These are phyloP conservation scores for Xylaria polymorpha DNA, from an alignment of 2,329 filamentous ascomycete genomes.

Conservation along the genomic window DNA sequence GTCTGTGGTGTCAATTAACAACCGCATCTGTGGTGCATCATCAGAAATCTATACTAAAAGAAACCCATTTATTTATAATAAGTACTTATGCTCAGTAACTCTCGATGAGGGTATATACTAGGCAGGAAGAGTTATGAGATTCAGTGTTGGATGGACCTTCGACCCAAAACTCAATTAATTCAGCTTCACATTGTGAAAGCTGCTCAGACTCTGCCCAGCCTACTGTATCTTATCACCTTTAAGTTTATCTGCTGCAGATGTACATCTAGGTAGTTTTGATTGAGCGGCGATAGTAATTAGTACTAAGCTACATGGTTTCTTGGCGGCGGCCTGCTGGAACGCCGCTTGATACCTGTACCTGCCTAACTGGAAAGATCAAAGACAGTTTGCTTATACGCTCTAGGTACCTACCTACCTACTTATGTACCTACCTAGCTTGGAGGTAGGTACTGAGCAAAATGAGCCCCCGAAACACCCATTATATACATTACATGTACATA, in stretches of 20 bases:
- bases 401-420: no score
- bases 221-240: neutral
- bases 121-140: no score
- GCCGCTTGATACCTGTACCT: no score
- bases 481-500: no score
- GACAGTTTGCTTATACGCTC: no score
- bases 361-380: no score
- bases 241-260: neutral
- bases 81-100: neutral
- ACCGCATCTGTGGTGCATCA: neutral
- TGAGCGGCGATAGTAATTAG: neutral
- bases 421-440: no score
- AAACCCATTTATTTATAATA: no score
- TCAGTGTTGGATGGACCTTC: constrained; percentile 10
- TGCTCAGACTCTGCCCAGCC: neutral
- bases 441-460: no score
- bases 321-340: no score
- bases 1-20: neutral
- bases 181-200: neutral
- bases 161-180: neutral
- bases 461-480: neutral
- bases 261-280: neutral
- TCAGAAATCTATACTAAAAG: neutral
- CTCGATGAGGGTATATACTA: neutral
- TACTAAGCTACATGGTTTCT: neutral